Base-by-base conservation (phyloP, 768 basidiomycete species). In the Botryobasidium botryosum region DNA sequence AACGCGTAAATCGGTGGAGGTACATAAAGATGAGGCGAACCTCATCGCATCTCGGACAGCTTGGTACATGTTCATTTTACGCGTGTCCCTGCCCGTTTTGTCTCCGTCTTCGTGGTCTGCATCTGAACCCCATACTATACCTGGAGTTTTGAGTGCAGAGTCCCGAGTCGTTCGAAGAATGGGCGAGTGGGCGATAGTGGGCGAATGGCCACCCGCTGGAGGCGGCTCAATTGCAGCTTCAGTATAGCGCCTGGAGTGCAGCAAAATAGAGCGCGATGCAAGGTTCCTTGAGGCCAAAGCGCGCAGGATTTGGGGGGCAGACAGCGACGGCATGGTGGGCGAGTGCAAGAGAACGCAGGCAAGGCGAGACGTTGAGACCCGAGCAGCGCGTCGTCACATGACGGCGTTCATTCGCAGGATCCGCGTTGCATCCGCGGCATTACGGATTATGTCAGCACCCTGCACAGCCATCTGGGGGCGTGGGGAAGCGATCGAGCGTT, bases 41-140 rank as follows among this genome's bases (percentile, higher is more conserved):
- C 79, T 79, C 66, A 94, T 72, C 2, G 86, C 87, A 58, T 92
- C 87, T 38, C 91, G 70, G 12, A 96, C 72, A 1, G 91, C 84
- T 58, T 94, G 90, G 60, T 88, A 94, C 52, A 79, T 66, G 57
- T 96, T 96, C 87, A 92, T 92, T 65, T 90, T 88, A 52, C 86
- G 74, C 18, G 86, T 91, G 61, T 87, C 82, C 41, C 83, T 71
- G 17, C 74, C 82, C 3, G 52, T 53, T 12, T 79, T 62, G 31
- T 74, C 67, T 28, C 63, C 62, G 41, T 72, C 73, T 28, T 75
- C 75, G 46, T 33, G 31, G 27, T 42, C 40, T 26, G 15, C 15
- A 42, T 42, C 40, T 12, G 23, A 15, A 8, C 64, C 57, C 79
- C 82, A 90, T n/a, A 52, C 55, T 39, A 90, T 58, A 6, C 75